Evolutionary conservation across 805 yeast species (phyloP).

Genomic region (Candida succiphila): DNA sequence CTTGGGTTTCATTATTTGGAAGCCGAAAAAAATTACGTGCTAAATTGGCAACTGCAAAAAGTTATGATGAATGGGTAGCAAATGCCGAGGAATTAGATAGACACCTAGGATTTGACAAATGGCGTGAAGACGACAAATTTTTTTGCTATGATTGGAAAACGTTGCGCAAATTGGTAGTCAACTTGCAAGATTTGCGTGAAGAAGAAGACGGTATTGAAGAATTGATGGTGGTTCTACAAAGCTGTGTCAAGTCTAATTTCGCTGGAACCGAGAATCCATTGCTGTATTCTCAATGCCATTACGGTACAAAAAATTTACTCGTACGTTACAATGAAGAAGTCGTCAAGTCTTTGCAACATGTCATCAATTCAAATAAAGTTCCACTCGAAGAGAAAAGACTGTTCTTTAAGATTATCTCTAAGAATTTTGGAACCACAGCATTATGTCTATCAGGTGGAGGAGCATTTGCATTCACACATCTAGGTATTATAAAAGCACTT

Average conservation of each 20-base stretch:
- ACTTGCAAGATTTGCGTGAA: conserved; percentile 27
- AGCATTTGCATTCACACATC: conserved; percentile 66
- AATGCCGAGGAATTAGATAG: conserved; percentile 51
- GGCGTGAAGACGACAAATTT: conserved; percentile 54
- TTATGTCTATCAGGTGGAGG: conserved; percentile 75
- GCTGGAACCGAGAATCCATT: conserved; percentile 71
- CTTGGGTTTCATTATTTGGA: conserved; percentile 51
- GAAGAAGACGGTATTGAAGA: conserved; percentile 28
- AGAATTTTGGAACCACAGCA: conserved; percentile 65
- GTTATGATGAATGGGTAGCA: conserved; percentile 52
- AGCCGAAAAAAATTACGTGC: conserved; percentile 38
- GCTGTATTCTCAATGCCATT: conserved; percentile 64
- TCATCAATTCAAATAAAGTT: conserved; percentile 29
- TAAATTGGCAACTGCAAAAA: conserved; percentile 35
- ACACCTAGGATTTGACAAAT: conserved; percentile 46
- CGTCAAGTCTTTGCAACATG: conserved; percentile 31
- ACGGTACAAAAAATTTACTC: conserved; percentile 60
- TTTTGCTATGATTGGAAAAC: conserved; percentile 63
- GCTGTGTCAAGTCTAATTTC: conserved; percentile 62
- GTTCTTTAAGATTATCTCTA: conserved; percentile 47
- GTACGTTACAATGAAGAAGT: conserved; percentile 46
- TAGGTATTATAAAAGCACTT: conserved; percentile 66
- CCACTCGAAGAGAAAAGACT: conserved; percentile 31
- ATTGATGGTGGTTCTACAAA: conserved; percentile 46
- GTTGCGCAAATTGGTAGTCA: conserved; percentile 34